Evolutionary conservation across 768 basidiomycete genomes (phyloP), one percentile per base, ranked within the genome.

Genomic region (Lactarius hengduanensis): DNA sequence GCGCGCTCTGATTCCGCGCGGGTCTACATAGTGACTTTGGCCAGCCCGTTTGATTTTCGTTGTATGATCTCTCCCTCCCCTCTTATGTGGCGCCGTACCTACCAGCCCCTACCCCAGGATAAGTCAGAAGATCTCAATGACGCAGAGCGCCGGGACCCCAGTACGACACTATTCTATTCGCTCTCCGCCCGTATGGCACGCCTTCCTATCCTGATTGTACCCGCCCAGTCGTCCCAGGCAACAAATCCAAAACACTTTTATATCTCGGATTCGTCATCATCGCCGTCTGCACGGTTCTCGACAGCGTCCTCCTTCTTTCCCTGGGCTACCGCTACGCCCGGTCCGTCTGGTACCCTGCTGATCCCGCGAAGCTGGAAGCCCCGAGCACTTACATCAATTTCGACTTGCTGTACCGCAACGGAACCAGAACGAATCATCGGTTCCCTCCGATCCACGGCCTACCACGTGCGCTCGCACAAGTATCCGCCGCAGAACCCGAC

Each of bases 371-470:
- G 41, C 26, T 67, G 3, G 62, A 60, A 9, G 18, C 56, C 5
- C 54, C 59, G 0, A 63, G 61, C 8, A 67, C 66, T 38, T 69
- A 61, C 36, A 68, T 63, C 66, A 59, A 59, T 36, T 64, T 63
- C 28, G 65, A 69, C 54, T 7, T 55, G 5, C 62, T 69, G 1
- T 67, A 63, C 55, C 45, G 54, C 61, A 67, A 59, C 34, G 57
- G 62, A 57, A 67, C 66, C 22, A 63, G 56, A 41, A 59, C 66
- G 0, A 20, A 16, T 9, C n/a, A 20, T 15, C 60, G 9, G 16
- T 66, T 58, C 18, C 47, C 56, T 8, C 54, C 55, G 0, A 63
- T 69, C 59, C 41, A 40, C 1, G 62, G 58, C 15, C 45, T 68
- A 2, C 64, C 64, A 6, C 66, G 68, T 4, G 59, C 54, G 22